Evolutionary conservation across 176 grass and related monocot species (phyloP), one percentile per base, ranked within the genome.

Genomic region (Tillandsia leiboldiana): DNA sequence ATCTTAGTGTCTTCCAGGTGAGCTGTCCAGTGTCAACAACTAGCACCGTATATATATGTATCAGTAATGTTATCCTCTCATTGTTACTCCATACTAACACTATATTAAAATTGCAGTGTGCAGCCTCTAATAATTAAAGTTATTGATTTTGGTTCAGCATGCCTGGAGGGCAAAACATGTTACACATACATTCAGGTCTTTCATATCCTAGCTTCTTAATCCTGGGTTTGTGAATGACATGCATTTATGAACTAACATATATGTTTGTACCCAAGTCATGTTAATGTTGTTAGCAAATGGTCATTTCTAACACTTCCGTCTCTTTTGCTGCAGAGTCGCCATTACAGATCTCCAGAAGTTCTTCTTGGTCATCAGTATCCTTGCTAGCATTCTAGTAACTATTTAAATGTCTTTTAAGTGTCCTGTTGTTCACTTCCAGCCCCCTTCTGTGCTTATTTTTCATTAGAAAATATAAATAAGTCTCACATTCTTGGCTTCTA

Each of bases 141-240:
- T 63, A 99, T 99, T 80, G 95, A 99, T 90, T 99, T 99, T 84
- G 95, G 95, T 23, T 94, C 95, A 86, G 95, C 90, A n/a, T 99
- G 95, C 75, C 74, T 82, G 84, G 95, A 94, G 80, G 87, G 87
- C 29, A 83, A 87, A 78, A 99, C 95, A 51, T 63, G 90, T 77
- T 99, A 99, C 78, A 86, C 90, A 13, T 99, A 94, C 75, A 99
- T 99, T 77, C 90, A 99, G 95, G 95, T 93, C 68, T 85, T 18
- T 42, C 33, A 42, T 42, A 42, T 42, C 33, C 33, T 42, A 42
- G 33, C 33, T 42, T 42, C 0, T n/a, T 61, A 8, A 18, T 23
- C 56, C 17, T 61, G 15, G 22, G n/a, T 61, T n/a, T 42, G 33
- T 42, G 33, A 42, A 42, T 42, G 33, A 7, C 33, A 42, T 42